phyloP scores from a whole-genome alignment of 2,329 filamentous ascomycete species.

The Colletotrichum nymphaeae region DNA sequence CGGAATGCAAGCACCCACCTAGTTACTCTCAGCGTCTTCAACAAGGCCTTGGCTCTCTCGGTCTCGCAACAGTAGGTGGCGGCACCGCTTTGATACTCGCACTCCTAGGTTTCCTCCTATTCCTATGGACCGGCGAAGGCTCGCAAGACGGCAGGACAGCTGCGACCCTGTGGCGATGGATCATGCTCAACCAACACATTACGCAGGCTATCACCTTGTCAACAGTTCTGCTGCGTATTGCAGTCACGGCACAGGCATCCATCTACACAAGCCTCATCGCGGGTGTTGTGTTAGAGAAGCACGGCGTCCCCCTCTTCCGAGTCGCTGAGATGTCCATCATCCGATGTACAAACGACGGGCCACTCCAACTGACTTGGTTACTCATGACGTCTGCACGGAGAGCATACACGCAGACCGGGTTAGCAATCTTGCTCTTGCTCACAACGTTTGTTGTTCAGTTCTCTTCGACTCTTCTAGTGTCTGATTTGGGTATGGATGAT shows the following conservation, averaged over 20 bases:
- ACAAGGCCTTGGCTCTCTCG: slow-evolving; percentile 19
- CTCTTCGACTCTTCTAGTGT: background rate
- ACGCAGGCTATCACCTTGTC: slow-evolving; percentile 38
- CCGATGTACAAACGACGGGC: slow-evolving; percentile 39
- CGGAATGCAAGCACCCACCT: background rate
- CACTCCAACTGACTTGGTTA: slow-evolving; percentile 37
- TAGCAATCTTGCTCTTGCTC: background rate
- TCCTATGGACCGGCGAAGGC: slow-evolving; percentile 38
- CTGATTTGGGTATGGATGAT: background rate
- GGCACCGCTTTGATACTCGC: slow-evolving; percentile 35
- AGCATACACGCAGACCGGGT: background rate
- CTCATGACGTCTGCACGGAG: slow-evolving; percentile 25
- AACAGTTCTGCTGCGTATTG: slow-evolving; percentile 36
- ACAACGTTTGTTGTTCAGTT: background rate
- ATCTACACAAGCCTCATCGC: slow-evolving; percentile 40
- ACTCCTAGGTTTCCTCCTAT: slow-evolving; percentile 37
- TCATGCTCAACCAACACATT: slow-evolving; percentile 36
- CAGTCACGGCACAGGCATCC: slow-evolving; percentile 36
- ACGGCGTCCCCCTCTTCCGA: slow-evolving; percentile 39
- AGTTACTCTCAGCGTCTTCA: background rate
- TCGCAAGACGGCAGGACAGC: slow-evolving; percentile 29
- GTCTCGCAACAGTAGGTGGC: slow-evolving; percentile 28
- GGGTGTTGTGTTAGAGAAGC: slow-evolving; percentile 37
- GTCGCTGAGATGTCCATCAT: slow-evolving; percentile 40
- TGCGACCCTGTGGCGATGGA: slow-evolving; percentile 35